Conservation (phyloP, 2,329 filamentous ascomycete genomes). For the Apiospora marii region DNA sequence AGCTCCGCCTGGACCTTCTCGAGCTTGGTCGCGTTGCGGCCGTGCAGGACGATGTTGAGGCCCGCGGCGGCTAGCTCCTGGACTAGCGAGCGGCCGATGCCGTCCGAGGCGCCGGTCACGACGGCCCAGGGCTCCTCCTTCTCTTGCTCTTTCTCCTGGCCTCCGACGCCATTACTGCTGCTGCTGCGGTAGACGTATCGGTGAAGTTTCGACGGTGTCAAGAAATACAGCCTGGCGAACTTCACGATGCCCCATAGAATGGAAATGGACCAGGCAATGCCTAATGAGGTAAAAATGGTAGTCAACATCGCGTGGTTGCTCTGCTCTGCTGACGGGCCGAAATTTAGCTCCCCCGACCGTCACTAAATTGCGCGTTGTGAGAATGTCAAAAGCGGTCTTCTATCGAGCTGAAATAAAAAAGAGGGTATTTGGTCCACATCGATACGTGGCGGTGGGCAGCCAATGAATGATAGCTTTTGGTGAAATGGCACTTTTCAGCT, state of each 20-base stretch:
- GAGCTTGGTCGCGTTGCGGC: constrained; percentile 79
- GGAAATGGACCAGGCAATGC: background rate
- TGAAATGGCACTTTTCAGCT: background rate
- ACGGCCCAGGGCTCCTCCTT: constrained; percentile 23
- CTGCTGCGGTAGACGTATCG: background rate
- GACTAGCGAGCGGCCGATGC: constrained; percentile 83
- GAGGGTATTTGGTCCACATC: background rate
- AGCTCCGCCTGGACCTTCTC: constrained; percentile 68
- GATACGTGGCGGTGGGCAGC: background rate
- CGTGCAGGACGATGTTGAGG: constrained; percentile 85
- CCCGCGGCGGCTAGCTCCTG: constrained; percentile 81
- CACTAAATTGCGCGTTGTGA: background rate
- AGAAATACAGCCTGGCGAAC: background rate
- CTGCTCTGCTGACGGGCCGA: background rate
- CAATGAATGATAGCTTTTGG: background rate
- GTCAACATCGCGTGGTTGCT: background rate
- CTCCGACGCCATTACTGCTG: background rate
- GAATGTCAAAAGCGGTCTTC: background rate
- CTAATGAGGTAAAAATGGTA: background rate
- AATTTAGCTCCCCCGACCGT: background rate
- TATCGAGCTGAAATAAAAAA: background rate
- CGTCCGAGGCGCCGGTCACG: constrained; percentile 87
- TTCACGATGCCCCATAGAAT: background rate
- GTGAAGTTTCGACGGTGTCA: background rate
- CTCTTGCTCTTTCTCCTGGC: background rate